phyloP scores from a whole-genome alignment of 2,329 filamentous ascomycete species.

The Botrytis hyacinthi region DNA sequence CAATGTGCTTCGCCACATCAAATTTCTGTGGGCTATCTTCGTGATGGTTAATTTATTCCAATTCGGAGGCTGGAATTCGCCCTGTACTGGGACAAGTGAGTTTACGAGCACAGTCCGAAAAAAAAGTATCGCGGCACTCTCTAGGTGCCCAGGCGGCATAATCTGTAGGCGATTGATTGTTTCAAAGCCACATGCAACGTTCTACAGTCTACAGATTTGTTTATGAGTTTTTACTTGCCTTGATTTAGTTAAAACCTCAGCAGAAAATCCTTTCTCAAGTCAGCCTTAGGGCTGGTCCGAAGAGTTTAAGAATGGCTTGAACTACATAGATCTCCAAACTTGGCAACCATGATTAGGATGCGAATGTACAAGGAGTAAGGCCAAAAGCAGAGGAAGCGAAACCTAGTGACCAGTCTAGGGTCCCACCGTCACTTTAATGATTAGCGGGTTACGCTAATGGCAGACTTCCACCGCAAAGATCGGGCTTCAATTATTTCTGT shows the following conservation, averaged over 20 bases:
- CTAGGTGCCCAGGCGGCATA: neutral
- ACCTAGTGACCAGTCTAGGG: neutral
- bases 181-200: neutral
- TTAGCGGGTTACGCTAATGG: neutral
- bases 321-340: neutral
- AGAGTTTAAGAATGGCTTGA: neutral
- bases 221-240: neutral
- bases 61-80: too few relatives aligned
- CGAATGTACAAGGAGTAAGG: neutral
- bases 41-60: neutral
- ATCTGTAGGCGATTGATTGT: neutral
- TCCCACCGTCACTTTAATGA: neutral
- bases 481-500: neutral
- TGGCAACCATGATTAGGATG: neutral
- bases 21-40: neutral
- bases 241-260: neutral
- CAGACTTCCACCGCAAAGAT: neutral
- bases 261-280: neutral
- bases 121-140: neutral
- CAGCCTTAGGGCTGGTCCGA: neutral
- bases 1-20: neutral
- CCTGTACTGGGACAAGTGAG: neutral
- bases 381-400: neutral
- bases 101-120: neutral
- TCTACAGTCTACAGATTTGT: neutral